These are phyloP conservation scores for Hymenoscyphus fructigenus DNA, from an alignment of 2,329 filamentous ascomycete species.

Conservation along the genomic window DNA sequence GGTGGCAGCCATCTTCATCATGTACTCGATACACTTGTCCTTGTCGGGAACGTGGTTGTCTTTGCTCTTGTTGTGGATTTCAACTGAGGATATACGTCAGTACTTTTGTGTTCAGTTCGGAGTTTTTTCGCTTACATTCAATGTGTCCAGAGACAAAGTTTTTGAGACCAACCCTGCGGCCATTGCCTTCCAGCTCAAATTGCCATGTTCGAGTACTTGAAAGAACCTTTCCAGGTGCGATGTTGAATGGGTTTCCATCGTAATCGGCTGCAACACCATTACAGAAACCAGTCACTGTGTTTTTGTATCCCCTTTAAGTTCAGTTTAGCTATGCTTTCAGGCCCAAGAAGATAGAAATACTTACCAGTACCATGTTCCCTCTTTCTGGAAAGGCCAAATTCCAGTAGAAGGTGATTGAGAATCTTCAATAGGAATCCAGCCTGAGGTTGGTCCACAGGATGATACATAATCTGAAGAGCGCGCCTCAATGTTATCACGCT, in stretches of 20 bases:
- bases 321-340: neutral
- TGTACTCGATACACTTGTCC: constrained; percentile 3
- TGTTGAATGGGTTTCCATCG: constrained; percentile 4
- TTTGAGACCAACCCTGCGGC: constrained; percentile 3
- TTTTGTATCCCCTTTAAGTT: constrained; percentile 5
- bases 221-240: constrained; percentile 1
- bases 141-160: constrained; percentile 2
- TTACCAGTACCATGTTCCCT: constrained; percentile 7
- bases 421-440: constrained; percentile 2
- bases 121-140: constrained; percentile 4
- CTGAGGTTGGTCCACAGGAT: neutral
- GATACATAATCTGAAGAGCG: constrained; percentile 1
- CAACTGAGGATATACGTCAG: neutral
- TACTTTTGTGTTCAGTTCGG: neutral
- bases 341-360: neutral
- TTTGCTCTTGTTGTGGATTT: constrained; percentile 7
- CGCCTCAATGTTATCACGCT: neutral
- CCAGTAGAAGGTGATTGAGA: neutral
- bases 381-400: constrained; percentile 4
- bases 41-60: constrained; percentile 3
- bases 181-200: constrained; percentile 1
- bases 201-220: constrained; percentile 6
- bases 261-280: constrained; percentile 2
- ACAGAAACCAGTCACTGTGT: constrained; percentile 2
- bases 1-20: constrained; percentile 4